Conservation (phyloP, 805 yeast genomes). For the Kodamaea neixiangensis region DNA sequence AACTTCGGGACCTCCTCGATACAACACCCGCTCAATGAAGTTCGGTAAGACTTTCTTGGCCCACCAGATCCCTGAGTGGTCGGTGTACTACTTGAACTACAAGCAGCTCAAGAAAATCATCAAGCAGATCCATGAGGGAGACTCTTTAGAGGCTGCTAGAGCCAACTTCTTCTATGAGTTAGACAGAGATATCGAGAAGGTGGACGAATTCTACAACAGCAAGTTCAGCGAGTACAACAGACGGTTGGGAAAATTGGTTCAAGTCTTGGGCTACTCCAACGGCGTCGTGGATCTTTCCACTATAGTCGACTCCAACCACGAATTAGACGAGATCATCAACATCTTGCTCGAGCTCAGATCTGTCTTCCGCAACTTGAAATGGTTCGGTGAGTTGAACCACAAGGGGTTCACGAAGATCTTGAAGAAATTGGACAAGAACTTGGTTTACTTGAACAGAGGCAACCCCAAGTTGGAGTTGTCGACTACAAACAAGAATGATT, state of each 20-base stretch:
- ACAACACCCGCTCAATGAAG: constrained; percentile 49
- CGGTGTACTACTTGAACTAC: constrained; percentile 77
- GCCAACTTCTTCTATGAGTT: constrained; percentile 74
- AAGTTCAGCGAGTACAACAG: constrained; percentile 75
- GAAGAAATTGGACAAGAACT: constrained; percentile 86
- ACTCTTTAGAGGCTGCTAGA: constrained; percentile 25
- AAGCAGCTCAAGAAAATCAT: constrained; percentile 80
- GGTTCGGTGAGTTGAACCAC: constrained; percentile 92
- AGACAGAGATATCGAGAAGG: constrained; percentile 80
- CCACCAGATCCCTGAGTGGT: constrained; percentile 96
- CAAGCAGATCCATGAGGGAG: constrained; percentile 52
- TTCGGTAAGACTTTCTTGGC: constrained; percentile 76
- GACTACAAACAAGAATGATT: constrained; percentile 38
- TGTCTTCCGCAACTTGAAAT: constrained; percentile 77
- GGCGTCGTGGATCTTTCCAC: constrained; percentile 10
- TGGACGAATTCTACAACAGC: constrained; percentile 73
- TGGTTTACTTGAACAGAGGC: constrained; percentile 27
- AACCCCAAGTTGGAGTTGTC: constrained; percentile 26
- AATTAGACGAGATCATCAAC: constrained; percentile 41
- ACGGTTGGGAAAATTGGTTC: constrained; percentile 52
- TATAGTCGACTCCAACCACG: constrained; percentile 39
- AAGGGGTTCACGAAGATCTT: constrained; percentile 87
- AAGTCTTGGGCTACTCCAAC: constrained; percentile 35
- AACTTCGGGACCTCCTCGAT: background rate
- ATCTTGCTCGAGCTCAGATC: constrained; percentile 76